phyloP scores from a whole-genome alignment of 1,139 yeast genomes.

The Tardiomyces blankii region DNA sequence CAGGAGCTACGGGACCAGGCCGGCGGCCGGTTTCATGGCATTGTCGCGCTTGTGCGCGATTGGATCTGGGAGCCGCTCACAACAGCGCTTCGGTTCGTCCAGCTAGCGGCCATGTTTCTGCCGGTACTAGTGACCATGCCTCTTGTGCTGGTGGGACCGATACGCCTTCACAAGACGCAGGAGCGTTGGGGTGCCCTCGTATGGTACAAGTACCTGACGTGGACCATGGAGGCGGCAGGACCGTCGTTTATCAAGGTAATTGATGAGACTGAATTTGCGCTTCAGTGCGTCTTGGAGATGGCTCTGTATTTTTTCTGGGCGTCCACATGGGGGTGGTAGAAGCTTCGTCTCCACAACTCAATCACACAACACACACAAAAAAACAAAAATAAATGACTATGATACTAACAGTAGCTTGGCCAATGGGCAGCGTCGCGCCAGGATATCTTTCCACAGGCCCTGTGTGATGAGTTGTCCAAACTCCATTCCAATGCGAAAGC shows the following conservation, averaged over 20 bases:
- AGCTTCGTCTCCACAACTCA: not conserved
- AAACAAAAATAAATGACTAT: not conserved
- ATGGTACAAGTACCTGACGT: slow-evolving; percentile 62
- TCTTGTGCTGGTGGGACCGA: slow-evolving; percentile 48
- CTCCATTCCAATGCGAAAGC: slow-evolving; percentile 77
- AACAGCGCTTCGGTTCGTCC: slow-evolving; percentile 57
- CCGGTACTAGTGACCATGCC: slow-evolving; percentile 66
- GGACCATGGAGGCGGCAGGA: slow-evolving; percentile 76
- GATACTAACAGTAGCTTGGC: slow-evolving; percentile 38
- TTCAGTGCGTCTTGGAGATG: slow-evolving; percentile 3
- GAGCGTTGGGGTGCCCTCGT: slow-evolving; percentile 49
- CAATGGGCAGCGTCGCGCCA: slow-evolving; percentile 99
- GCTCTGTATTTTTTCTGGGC: slow-evolving; percentile 1
- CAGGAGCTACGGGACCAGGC: not conserved
- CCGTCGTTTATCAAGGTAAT: slow-evolving; percentile 71
- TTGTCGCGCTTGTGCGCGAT: slow-evolving; percentile 1
- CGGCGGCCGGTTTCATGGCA: not conserved
- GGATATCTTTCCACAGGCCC: slow-evolving; percentile 71
- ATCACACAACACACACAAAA: not conserved
- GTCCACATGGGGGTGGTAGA: slow-evolving; percentile 1
- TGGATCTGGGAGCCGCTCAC: slow-evolving; percentile 51
- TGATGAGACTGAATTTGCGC: slow-evolving; percentile 10
- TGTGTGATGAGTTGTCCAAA: slow-evolving; percentile 67
- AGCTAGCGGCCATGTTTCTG: slow-evolving; percentile 51
- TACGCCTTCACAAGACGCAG: slow-evolving; percentile 23